These are phyloP conservation scores for Lactarius vividus DNA, from an alignment of 768 basidiomycete species.

Conservation along the genomic window DNA sequence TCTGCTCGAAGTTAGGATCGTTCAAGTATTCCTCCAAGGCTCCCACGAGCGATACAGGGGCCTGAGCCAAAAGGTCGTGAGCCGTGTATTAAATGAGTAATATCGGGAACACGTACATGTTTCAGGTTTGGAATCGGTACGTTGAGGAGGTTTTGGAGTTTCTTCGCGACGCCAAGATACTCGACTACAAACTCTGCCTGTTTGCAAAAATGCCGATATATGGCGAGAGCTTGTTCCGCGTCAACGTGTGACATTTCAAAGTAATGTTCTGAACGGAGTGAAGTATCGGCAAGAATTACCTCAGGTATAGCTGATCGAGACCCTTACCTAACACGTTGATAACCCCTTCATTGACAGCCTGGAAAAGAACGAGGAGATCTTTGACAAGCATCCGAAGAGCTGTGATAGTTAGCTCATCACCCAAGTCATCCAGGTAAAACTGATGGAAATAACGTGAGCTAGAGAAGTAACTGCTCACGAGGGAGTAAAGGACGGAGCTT, in stretches of 20 bases:
- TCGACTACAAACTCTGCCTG: slow-evolving; percentile 93
- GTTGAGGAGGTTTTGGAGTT: slow-evolving; percentile 89
- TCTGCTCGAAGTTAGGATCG: slow-evolving; percentile 96
- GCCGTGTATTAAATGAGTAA: not conserved
- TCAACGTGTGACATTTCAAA: slow-evolving; percentile 98
- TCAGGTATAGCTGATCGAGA: slow-evolving; percentile 36
- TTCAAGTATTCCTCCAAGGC: slow-evolving; percentile 94
- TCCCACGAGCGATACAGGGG: slow-evolving; percentile 90
- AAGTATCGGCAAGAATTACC: slow-evolving; percentile 22
- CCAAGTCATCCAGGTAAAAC: slow-evolving; percentile 93
- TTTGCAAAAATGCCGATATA: slow-evolving; percentile 93
- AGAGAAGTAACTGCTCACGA: not conserved
- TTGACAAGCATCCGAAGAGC: slow-evolving; percentile 94
- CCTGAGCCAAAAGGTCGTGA: slow-evolving; percentile 43
- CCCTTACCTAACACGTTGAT: slow-evolving; percentile 70
- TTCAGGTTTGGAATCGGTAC: slow-evolving; percentile 93
- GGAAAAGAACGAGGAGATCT: slow-evolving; percentile 92
- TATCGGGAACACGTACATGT: slow-evolving; percentile 53
- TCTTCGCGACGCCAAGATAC: slow-evolving; percentile 87
- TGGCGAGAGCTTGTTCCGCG: slow-evolving; percentile 74
- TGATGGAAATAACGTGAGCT: slow-evolving; percentile 33
- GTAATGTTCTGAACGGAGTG: slow-evolving; percentile 68
- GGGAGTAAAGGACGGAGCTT: slow-evolving; percentile 35
- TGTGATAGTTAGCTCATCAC: slow-evolving; percentile 86
- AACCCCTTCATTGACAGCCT: slow-evolving; percentile 94